Percentiles rank a stretch among this genome's conserved stretches.
Evolutionary conservation across 73 alveolate genomes (phyloP).

Genomic region (Stentor roeselii): DNA sequence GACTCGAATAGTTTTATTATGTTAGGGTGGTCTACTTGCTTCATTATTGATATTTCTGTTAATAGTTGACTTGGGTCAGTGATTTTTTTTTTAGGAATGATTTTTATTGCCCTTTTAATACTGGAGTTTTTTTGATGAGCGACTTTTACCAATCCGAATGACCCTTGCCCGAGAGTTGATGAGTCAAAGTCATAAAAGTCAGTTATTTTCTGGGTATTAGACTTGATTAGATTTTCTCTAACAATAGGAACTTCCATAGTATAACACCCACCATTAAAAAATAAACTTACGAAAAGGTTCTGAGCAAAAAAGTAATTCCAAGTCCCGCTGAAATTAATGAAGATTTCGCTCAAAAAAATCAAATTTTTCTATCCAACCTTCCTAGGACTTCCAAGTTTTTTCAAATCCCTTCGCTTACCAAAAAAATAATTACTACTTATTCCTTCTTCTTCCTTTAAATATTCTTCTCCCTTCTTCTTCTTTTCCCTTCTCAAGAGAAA

Average conservation of each 20-base stretch:
- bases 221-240: background rate
- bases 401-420: too few relatives aligned
- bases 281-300: too few relatives aligned
- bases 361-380: too few relatives aligned
- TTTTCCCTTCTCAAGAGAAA: too few relatives aligned
- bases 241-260: background rate
- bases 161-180: constrained; percentile 3
- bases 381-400: too few relatives aligned
- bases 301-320: too few relatives aligned
- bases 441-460: too few relatives aligned
- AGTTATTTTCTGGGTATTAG: background rate
- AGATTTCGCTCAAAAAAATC: too few relatives aligned
- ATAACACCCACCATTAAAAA: too few relatives aligned
- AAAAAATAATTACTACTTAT: too few relatives aligned
- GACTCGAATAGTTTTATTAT: constrained; percentile 14
- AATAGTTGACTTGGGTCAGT: background rate
- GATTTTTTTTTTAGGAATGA: constrained; percentile 2
- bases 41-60: constrained; percentile 15
- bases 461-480: too few relatives aligned
- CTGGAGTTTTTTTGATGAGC: background rate
- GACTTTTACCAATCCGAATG: background rate
- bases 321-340: too few relatives aligned
- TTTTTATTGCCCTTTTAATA: constrained; percentile 5
- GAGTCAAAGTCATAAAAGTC: background rate
- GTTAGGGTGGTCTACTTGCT: constrained; percentile 14